Percentiles rank a stretch among this genome's conserved stretches.
Conservation (phyloP, 208 protist species). For the Crithidia expoeki region DNA sequence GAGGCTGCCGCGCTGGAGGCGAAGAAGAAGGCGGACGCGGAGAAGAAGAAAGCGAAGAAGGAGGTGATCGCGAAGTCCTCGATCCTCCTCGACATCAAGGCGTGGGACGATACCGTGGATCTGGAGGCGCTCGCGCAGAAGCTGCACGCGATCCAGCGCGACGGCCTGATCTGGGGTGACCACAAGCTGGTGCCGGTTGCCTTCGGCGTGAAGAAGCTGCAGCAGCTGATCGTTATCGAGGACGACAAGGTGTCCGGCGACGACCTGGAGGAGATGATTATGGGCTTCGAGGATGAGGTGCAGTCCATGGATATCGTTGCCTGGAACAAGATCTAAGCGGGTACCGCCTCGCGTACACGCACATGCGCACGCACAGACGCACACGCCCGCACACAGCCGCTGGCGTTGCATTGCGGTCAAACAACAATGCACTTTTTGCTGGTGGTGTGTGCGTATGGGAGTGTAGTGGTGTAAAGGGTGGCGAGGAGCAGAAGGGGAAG, state of each 20-base stretch:
- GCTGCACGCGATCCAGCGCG: slow-evolving; percentile 76
- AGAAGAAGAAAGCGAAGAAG: slow-evolving; percentile 77
- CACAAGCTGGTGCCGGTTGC: slow-evolving; percentile 89
- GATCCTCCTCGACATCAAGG: slow-evolving; percentile 92
- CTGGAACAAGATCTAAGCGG: slow-evolving; percentile 96
- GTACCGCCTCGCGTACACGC: no score
- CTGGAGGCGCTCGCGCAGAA: slow-evolving; percentile 82
- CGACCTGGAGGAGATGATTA: slow-evolving; percentile 94
- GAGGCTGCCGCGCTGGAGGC: slow-evolving; percentile 70
- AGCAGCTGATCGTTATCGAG: slow-evolving; percentile 91
- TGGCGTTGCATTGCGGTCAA: no score
- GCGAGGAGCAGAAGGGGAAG: no score
- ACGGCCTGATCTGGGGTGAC: slow-evolving; percentile 90
- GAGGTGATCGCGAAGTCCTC: slow-evolving; percentile 81
- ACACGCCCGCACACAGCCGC: no score
- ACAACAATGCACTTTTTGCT: no score
- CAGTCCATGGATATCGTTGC: slow-evolving; percentile 95
- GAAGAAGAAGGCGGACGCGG: slow-evolving; percentile 55
- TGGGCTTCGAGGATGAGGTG: slow-evolving; percentile 93
- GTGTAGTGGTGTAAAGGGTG: no score
- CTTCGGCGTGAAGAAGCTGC: slow-evolving; percentile 95
- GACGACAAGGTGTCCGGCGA: slow-evolving; percentile 95
- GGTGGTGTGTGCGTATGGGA: no score
- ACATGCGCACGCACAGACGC: no score
- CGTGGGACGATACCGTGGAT: slow-evolving; percentile 91